Base-by-base conservation (phyloP, 805 yeast species). In the Scheffersomyces spartinae region DNA sequence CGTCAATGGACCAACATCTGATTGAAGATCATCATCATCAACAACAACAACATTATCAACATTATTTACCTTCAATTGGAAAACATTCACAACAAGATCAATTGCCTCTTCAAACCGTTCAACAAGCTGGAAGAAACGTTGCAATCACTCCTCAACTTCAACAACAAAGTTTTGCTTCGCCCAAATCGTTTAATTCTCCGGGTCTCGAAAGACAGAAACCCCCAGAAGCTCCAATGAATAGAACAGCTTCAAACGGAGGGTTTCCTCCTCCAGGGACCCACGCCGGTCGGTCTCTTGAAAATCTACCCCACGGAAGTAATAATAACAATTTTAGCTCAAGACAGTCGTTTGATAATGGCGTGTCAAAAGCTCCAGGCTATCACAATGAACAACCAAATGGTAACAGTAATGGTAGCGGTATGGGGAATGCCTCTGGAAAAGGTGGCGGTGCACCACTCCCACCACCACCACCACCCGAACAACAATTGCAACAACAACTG, bases 1-100 rank as follows among this genome's bases (percentile, higher is more conserved):
- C 29, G 29, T 21, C 33, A 21, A 15, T 27, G 39, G 45, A 16
- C 50, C 40, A 38, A 51, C 36, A 33, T 32, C 34, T 33, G 42
- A 13, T 32, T 35, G 24, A 40, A 45, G 3, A 27, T 26, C 17
- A 31, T 31, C 19, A 33, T 40, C 5, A 30, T 31, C 20, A 22
- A 18, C 9, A 24, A 25, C 16, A 15, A 13, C 18, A 15, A 6
- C 20, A n/a, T n/a, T 13, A 16, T n/a, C 24, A 20, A 4, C 18
- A 21, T 13, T 13, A 25, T 20, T 17, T 26, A 20, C 7, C 29
- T 12, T 17, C 15, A 13, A 15, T 19, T 9, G 17, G 3, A 7
- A 21, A 24, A 15, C 36, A 9, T 30, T 28, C 15, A 28, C 31
- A 7, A 32, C 31, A 17, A 9, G 23, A 28, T 27, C 9, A 23